Percentiles rank a stretch among this genome's conserved stretches.
Evolutionary conservation across 805 yeast genomes (phyloP).

Genomic region (Kockiozyma suomiensis): DNA sequence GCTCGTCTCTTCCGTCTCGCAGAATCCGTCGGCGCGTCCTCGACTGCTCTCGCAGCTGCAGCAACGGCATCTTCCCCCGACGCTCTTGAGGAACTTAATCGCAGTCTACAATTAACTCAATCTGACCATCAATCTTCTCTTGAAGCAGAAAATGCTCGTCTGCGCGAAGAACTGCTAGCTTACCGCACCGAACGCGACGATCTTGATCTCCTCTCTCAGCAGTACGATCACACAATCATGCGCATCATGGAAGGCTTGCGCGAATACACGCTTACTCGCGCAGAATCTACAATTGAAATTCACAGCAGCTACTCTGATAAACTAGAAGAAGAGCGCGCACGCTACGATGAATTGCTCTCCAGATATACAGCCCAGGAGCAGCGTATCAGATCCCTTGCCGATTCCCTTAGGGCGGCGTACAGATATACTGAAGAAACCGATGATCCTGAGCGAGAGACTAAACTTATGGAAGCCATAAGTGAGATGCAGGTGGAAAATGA

Average conservation of each 20-base stretch:
- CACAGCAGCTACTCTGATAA: conserved; percentile 19
- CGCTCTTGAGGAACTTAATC: conserved; percentile 12
- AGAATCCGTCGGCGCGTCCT: conserved; percentile 26
- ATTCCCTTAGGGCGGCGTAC: conserved; percentile 17
- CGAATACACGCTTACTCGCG: conserved; percentile 19
- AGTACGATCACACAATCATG: conserved; percentile 27
- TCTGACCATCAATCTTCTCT: background rate
- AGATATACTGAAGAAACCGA: background rate
- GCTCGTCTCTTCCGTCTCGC: conserved; percentile 29
- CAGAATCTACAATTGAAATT: conserved; percentile 10
- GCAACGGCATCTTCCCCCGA: conserved; percentile 14
- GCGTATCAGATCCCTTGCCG: conserved; percentile 16
- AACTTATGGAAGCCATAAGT: conserved; percentile 1
- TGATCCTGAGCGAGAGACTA: background rate
- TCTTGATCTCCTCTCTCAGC: conserved; percentile 27
- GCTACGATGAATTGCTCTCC: conserved; percentile 12
- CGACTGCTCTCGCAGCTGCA: conserved; percentile 16
- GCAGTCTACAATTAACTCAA: background rate
- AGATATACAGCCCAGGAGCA: conserved; percentile 17
- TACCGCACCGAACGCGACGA: conserved; percentile 26
- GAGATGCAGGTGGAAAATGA: conserved; percentile 21
- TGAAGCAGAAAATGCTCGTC: conserved; percentile 18
- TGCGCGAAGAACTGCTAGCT: conserved; percentile 13
- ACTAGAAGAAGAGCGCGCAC: conserved; percentile 19
- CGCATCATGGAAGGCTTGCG: conserved; percentile 29